Percentiles rank a stretch among this genome's conserved stretches.
Conservation (phyloP, 2,329 filamentous ascomycete species). For the Alternaria angustiovoidea region DNA sequence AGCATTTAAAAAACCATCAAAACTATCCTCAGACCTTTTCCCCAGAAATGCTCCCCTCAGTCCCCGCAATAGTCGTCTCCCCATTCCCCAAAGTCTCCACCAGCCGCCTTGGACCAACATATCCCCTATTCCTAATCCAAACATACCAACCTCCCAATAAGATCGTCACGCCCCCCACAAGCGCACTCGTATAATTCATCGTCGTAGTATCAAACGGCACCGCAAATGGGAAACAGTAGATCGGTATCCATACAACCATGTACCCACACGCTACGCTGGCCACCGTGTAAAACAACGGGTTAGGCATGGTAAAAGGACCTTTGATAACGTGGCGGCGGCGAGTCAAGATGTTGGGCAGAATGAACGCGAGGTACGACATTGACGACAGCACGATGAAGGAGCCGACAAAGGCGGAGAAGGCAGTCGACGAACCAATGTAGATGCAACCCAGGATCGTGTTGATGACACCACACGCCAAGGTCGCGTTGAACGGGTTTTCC, state of each 20-base stretch:
- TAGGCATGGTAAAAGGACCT: constrained; percentile 66
- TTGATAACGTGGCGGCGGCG: constrained; percentile 56
- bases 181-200: constrained; percentile 65
- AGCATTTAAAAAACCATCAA: not conserved
- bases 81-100: constrained; percentile 28
- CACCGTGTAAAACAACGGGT: constrained; percentile 54
- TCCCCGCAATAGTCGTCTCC: constrained; percentile 1
- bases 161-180: constrained; percentile 62
- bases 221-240: constrained; percentile 66
- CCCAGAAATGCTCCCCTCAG: not conserved
- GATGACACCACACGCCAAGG: constrained; percentile 58
- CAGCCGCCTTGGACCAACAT: constrained; percentile 48
- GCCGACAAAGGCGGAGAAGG: constrained; percentile 72
- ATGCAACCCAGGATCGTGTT: constrained; percentile 68
- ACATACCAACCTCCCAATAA: constrained; percentile 57
- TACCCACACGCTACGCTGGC: constrained; percentile 64
- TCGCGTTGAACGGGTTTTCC: constrained; percentile 65
- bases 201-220: constrained; percentile 55
- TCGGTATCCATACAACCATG: constrained; percentile 67
- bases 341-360: constrained; percentile 60
- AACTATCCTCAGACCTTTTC: not conserved
- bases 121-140: constrained; percentile 50
- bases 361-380: constrained; percentile 68
- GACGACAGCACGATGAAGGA: constrained; percentile 65
- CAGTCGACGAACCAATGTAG: constrained; percentile 71